phyloP scores from a whole-genome alignment of 495 filamentous ascomycete species.

The Pyrenula massariospora region DNA sequence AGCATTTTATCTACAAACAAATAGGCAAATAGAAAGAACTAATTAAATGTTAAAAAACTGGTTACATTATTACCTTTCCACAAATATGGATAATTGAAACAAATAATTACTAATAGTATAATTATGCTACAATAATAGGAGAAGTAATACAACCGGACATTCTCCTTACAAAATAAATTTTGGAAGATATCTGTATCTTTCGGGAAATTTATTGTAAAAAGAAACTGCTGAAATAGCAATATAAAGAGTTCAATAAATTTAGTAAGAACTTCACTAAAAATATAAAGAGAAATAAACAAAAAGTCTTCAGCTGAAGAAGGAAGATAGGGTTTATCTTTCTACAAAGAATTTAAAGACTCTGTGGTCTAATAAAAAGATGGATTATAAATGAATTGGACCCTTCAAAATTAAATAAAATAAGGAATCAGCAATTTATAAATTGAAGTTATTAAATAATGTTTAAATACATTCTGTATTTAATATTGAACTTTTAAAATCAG shows the following conservation, averaged over 20 bases:
- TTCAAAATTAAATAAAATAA: background rate
- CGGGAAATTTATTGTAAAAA: background rate
- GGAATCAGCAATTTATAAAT: background rate
- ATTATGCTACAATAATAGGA: background rate
- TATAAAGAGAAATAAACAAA: background rate
- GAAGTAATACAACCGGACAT: background rate
- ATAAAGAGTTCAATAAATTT: background rate
- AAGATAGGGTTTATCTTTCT: background rate
- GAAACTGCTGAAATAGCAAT: background rate
- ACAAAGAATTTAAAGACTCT: background rate
- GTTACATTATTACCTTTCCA: no score
- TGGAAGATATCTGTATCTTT: background rate
- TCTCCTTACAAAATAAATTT: background rate
- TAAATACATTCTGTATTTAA: background rate
- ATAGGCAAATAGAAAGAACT: no score
- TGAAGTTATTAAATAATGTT: background rate
- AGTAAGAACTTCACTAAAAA: background rate
- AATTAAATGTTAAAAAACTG: no score
- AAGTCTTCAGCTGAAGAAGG: background rate
- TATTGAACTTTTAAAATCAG: background rate
- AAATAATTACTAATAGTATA: background rate
- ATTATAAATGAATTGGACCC: background rate
- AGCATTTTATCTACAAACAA: no score
- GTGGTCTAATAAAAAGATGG: background rate
- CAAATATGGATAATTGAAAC: no score